phyloP scores from a whole-genome alignment of 1,284 basidiomycete species.

The Puccinia brachypodii region DNA sequence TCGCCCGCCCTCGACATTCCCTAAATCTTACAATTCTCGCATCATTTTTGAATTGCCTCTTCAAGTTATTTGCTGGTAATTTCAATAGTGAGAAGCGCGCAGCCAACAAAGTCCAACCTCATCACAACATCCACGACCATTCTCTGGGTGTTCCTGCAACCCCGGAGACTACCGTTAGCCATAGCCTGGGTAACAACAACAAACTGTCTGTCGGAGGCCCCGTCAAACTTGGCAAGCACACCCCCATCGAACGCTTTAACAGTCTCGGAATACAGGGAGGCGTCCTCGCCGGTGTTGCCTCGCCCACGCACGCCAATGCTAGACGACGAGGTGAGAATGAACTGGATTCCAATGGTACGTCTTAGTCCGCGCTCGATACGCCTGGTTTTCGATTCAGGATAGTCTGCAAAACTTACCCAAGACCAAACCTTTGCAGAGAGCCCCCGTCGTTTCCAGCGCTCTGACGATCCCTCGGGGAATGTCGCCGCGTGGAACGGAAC shows the following conservation, averaged over 20 bases:
- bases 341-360: slow-evolving; percentile 25
- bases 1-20: neutral
- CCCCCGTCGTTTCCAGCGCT: slow-evolving; percentile 18
- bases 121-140: slow-evolving; percentile 15
- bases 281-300: slow-evolving; percentile 39
- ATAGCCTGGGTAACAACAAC: slow-evolving; percentile 5
- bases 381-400: neutral
- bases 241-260: slow-evolving; percentile 35
- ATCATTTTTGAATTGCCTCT: too few relatives aligned
- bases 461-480: slow-evolving; percentile 12
- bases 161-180: neutral
- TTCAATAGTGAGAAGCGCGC: slow-evolving; percentile 44
- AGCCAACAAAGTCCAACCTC: slow-evolving; percentile 30
- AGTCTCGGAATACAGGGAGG: slow-evolving; percentile 45
- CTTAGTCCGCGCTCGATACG: neutral
- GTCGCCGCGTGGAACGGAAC: slow-evolving; percentile 14
- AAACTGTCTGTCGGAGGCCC: slow-evolving; percentile 30
- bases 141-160: neutral
- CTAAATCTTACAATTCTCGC: too few relatives aligned
- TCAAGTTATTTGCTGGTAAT: slow-evolving; percentile 36
- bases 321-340: slow-evolving; percentile 34
- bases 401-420: too few relatives aligned
- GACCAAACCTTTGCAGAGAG: neutral
- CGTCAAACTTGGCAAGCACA: slow-evolving; percentile 40
- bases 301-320: slow-evolving; percentile 12